Evolutionary conservation across 306 rosid species (phyloP).

Genomic region (Hippophae gyantsensis): DNA sequence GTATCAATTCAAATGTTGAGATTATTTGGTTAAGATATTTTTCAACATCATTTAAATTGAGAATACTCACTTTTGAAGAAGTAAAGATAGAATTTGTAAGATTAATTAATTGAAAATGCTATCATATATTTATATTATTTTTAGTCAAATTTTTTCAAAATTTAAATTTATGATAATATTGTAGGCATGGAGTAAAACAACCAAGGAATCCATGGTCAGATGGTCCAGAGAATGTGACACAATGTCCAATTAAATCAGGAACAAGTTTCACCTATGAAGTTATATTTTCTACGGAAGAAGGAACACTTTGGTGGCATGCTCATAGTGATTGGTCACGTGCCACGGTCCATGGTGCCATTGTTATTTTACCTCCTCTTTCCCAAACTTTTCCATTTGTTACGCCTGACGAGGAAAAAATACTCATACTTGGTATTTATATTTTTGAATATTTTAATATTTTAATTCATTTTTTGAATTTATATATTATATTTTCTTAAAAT

Average conservation of each 20-base stretch:
- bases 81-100: no score
- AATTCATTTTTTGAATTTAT: no score
- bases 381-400: slow-evolving; percentile 9
- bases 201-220: slow-evolving; percentile 18
- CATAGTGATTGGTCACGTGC: slow-evolving; percentile 25
- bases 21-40: no score
- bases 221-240: slow-evolving; percentile 17
- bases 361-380: slow-evolving; percentile 1
- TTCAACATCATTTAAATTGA: no score
- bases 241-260: slow-evolving; percentile 19
- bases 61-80: no score
- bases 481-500: no score
- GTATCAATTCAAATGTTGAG: no score
- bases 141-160: no score
- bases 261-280: slow-evolving; percentile 13
- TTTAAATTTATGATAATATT: no score
- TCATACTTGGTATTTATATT: slow-evolving; percentile 34
- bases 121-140: no score
- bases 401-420: slow-evolving; percentile 30
- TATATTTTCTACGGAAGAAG: slow-evolving; percentile 17
- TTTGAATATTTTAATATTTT: no score
- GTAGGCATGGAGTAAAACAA: slow-evolving; percentile 19
- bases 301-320: slow-evolving; percentile 25
- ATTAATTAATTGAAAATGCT: no score
- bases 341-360: slow-evolving; percentile 17